Evolutionary conservation across 495 filamentous ascomycete genomes (phyloP), one percentile per base, ranked within the genome.

Genomic region (Lichenothelia convexa): DNA sequence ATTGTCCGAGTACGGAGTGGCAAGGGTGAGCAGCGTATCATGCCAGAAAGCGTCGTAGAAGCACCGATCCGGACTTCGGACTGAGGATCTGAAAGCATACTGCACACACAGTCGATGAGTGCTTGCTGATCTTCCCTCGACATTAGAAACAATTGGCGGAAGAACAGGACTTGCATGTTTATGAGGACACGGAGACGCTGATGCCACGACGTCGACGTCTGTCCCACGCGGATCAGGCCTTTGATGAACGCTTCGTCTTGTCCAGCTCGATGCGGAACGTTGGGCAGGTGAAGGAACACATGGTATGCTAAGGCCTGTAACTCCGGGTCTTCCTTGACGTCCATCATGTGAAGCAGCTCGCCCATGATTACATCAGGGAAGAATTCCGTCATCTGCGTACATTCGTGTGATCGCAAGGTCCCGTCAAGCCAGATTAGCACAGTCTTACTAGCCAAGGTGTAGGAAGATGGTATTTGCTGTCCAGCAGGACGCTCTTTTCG

Each of bases 161-260:
- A 99, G 63, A 93, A 99, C 51, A 99, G 77, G 48, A 94, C 87
- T 55, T 99, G 89, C 65, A 99, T 95, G 59, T 94, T 95, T 60
- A 99, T 92, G 45, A 95, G 73, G 18, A 92, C 81, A n/a, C 89
- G 75, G 24, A 99, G 67, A 17, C 89, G 80, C 55, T 95, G 91
- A 52, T 99, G 89, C 89, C 89, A 99, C n/a, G 77, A 79, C 2
- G 76, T 59, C 0, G 87, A 78, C 8, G 72, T 78, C 46, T 75
- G 80, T 26, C 91, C 89, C 39, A 99, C 87, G 39, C 77, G 71
- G 44, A 94, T 86, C 24, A 95, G 72, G 2, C 78, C 77, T 9
- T 69, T 68, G 46, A 94, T 81, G 56, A 99, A 92, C 2, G 65
- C 65, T 2, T 68, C 73, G 50, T 89, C 80, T 51, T 92, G 78